Evolutionary conservation across 345 rosid species (phyloP).

Genomic region (Anacardium occidentale): DNA sequence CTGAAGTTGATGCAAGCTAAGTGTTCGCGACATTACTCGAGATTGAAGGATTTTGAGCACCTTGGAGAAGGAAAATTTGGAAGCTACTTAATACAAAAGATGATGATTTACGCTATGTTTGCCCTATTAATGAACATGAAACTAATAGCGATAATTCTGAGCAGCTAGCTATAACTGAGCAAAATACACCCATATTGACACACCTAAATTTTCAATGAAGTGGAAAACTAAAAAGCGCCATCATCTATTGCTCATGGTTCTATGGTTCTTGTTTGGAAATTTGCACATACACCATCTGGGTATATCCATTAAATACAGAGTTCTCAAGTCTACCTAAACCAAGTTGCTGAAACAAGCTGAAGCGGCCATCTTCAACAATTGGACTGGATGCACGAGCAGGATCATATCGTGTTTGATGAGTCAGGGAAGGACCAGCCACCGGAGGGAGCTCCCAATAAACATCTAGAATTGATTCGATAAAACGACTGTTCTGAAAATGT

Average conservation of each 20-base stretch:
- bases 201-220: slow-evolving; percentile 14
- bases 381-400: slow-evolving; percentile 79
- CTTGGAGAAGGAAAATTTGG: too few species aligned
- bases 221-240: slow-evolving; percentile 16
- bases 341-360: slow-evolving; percentile 67
- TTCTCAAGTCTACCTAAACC: slow-evolving; percentile 70
- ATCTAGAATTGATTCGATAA: slow-evolving; percentile 79
- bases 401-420: slow-evolving; percentile 89
- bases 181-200: slow-evolving; percentile 32
- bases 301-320: slow-evolving; percentile 91
- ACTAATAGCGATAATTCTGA: background rate
- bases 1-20: too few species aligned
- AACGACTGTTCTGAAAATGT: slow-evolving; percentile 84
- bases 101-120: too few species aligned
- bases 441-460: slow-evolving; percentile 98
- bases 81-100: too few species aligned
- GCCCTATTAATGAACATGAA: too few species aligned
- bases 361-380: slow-evolving; percentile 84
- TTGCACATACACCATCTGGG: slow-evolving; percentile 94
- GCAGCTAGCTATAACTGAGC: background rate
- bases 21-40: too few species aligned
- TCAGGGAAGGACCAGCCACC: slow-evolving; percentile 92
- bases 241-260: slow-evolving; percentile 24
- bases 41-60: too few species aligned
- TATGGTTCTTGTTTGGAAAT: slow-evolving; percentile 60